A percentile compares a stretch with the other conserved stretches of the same genome.
Evolutionary conservation across 1,139 yeast genomes (phyloP).

Genomic region (Candida freyschussii): DNA sequence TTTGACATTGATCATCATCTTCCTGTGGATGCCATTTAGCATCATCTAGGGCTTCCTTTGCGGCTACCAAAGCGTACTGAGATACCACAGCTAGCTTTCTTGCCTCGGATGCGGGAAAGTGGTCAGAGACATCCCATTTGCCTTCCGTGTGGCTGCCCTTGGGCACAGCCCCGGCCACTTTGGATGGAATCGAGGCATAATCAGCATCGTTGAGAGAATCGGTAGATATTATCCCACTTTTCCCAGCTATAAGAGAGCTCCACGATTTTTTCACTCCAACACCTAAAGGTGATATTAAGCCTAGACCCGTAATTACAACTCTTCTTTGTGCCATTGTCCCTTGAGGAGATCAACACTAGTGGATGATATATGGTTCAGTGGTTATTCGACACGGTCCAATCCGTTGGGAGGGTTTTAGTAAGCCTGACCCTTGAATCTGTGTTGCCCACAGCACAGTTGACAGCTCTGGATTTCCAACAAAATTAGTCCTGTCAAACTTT

Average conservation of each 20-base stretch:
- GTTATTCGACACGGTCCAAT: background rate
- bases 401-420: too few species aligned
- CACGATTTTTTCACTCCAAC: conserved; percentile 55
- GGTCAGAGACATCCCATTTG: conserved; percentile 42
- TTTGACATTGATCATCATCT: conserved; percentile 31
- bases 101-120: conserved; percentile 29
- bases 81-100: conserved; percentile 69
- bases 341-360: background rate
- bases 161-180: conserved; percentile 75
- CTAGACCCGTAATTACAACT: conserved; percentile 91
- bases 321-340: conserved; percentile 30
- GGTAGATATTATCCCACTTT: conserved; percentile 58
- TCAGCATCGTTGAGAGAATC: conserved; percentile 41
- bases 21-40: conserved; percentile 47
- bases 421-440: too few species aligned
- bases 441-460: too few species aligned
- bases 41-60: conserved; percentile 70
- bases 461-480: too few species aligned
- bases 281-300: conserved; percentile 83
- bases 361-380: background rate
- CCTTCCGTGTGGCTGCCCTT: conserved; percentile 45
- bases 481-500: too few species aligned
- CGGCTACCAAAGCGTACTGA: conserved; percentile 75
- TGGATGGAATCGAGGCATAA: conserved; percentile 62
- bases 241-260: conserved; percentile 44